Evolutionary conservation across 202 grass and related monocot genomes (phyloP), one percentile per base, ranked within the genome.

Genomic region (Digitaria exilis): DNA sequence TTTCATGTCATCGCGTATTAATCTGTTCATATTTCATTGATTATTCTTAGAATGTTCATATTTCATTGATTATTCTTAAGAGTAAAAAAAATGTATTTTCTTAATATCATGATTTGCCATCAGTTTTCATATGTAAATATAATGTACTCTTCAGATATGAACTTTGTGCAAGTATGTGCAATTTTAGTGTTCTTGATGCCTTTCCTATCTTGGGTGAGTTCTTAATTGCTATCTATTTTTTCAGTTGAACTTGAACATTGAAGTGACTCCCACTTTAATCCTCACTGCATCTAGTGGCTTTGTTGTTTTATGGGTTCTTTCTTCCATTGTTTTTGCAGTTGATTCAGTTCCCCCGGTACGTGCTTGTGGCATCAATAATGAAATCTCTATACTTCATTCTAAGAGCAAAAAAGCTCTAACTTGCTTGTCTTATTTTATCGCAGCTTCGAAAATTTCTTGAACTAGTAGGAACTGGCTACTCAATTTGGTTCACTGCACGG

Each of bases 271-370:
- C 52, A 87, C 85, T 45, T 81, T 83, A 69, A 48, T 92, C 67
- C 57, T 90, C 19, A 92, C 86, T 62, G 96, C 87, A 77, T 16
- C 80, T 52, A 78, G 84, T 85, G 91, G 89, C 68, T 73, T 96
- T 11, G 13, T 88, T 45, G 73, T 65, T 82, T 76, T 96, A 30
- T 92, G 67, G 87, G 21, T 96, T 62, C 78, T 90, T 48, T 90
- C 91, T 35, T 80, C 85, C 34, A 51, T 98, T 79, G 31, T 96
- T 73, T 85, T 91, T 52, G 73, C 80, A 56, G 19, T 96, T 7
- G 96, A 98, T 84, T 92, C 89, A 3, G 57, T 98, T 81, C 96
- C 96, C 65, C 80, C 95, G 96, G 96, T 98, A 95, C 18, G 72
- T 87, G 72, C 19, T 58, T 80, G 21, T 56, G 61, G 6, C 46